phyloP scores from a whole-genome alignment of 257 asterid genomes.

The Capsicum rhomboideum region DNA sequence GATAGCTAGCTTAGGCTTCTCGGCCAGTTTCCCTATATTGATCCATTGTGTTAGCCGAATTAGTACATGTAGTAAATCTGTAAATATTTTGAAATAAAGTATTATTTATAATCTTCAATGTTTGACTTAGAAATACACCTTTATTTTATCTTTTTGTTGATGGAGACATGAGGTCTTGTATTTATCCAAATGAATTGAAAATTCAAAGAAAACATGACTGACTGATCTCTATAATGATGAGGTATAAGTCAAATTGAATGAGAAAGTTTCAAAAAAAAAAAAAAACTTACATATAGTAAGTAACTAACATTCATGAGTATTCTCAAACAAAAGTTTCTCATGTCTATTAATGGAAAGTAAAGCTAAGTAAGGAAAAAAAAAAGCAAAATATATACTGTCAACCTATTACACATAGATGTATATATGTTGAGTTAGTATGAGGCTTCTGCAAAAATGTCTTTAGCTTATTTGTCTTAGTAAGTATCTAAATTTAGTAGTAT shows the following conservation, averaged over 20 bases:
- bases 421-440: neutral
- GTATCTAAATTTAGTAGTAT: neutral
- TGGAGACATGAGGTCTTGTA: neutral
- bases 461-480: neutral
- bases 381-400: neutral
- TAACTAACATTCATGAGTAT: neutral
- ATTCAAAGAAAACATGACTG: neutral
- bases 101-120: neutral
- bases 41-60: too few relatives aligned
- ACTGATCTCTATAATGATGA: neutral
- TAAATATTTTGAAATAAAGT: too few relatives aligned
- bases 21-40: too few relatives aligned
- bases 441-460: neutral
- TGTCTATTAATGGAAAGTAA: neutral
- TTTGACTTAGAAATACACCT: neutral
- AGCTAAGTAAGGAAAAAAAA: neutral
- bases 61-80: neutral
- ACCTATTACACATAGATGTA: neutral
- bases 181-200: neutral
- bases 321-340: neutral
- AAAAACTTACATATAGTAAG: too few relatives aligned
- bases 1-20: too few relatives aligned
- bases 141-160: neutral
- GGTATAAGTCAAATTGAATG: neutral
- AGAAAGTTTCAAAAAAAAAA: neutral